Conservation (phyloP, 345 rosid genomes). For the Atalantia buxifolia region DNA sequence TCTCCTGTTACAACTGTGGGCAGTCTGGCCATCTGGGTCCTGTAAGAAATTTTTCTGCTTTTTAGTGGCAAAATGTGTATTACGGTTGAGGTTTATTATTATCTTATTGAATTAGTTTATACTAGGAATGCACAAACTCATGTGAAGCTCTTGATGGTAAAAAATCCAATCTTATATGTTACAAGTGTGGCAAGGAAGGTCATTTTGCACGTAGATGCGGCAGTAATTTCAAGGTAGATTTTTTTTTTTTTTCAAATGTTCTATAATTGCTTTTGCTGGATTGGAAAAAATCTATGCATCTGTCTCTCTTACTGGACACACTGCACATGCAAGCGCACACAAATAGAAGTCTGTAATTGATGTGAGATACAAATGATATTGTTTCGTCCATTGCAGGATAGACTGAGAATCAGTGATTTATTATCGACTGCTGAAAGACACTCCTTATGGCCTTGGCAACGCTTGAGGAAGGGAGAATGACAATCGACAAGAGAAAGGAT, state of each 20-base stretch:
- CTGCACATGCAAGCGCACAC: neutral
- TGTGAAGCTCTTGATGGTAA: neutral
- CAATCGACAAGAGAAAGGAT: neutral
- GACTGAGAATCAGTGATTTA: neutral
- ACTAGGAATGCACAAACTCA: conserved; percentile 12
- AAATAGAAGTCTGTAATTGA: neutral
- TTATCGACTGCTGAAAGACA: neutral
- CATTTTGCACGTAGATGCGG: conserved; percentile 17
- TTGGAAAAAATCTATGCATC: neutral
- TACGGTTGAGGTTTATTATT: neutral
- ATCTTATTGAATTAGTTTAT: conserved; percentile 10
- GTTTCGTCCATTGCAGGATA: conserved; percentile 10
- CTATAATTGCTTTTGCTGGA: neutral
- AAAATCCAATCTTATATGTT: conserved; percentile 6
- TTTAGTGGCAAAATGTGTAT: neutral
- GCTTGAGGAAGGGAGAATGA: neutral
- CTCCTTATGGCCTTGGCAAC: neutral
- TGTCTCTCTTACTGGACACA: neutral
- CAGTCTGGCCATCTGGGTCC: conserved; percentile 28
- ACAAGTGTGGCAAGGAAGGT: conserved; percentile 25
- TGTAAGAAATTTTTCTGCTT: conserved; percentile 21
- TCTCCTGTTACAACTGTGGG: conserved; percentile 35
- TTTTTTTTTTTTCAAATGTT: neutral
- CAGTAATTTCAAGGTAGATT: conserved; percentile 15
- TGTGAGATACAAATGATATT: neutral